Evolutionary conservation across 2,329 filamentous ascomycete genomes (phyloP), one percentile per base, ranked within the genome.

Genomic region (Setomelanomma holmii): DNA sequence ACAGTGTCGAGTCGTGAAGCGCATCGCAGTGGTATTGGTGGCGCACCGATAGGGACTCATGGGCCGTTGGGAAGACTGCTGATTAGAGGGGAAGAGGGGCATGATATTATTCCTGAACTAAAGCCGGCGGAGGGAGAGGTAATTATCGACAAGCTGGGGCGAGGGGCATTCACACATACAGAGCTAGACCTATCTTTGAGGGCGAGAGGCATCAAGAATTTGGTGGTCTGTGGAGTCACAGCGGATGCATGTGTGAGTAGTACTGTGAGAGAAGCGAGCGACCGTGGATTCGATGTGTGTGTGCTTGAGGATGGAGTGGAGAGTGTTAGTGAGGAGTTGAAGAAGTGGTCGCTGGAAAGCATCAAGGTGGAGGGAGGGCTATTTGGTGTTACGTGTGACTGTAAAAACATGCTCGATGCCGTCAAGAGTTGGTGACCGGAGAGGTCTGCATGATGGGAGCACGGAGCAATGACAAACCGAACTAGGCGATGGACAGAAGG

Each of bases 51-150:
- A 40, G 80, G 78, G 3, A 77, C 79, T 10, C 69, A 55, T 12
- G 84, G 84, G 0, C 84, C 84, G 1, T 67, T 86, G 39, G 84
- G 85, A 1, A 79, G 81, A n/a, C 76, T 86, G 2, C 71, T 87
- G 4, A 75, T 87, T 20, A 80, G 84, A 17, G 84, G 85, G 1
- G 81, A 86, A 60, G 62, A 73, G 19, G 85, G 85, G 1, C 84
- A 86, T 61, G 83, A 82, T 40, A 84, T 80, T 23, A 78, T 86
- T 16, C 71, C 78, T 6, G 83, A 86, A 58, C 67, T 84, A 24
- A 78, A 77, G 50, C 82, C 82, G 12, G 48, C 78, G 14, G 67
- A 70, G 1, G 46, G 72, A 2, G 82, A 84, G 58, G 75, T 79
- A 0, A 73, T 84, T 7, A 78, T 85, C 38, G 82, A 84, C 66